Evolutionary conservation across 2,329 filamentous ascomycete genomes (phyloP), one percentile per base, ranked within the genome.

Genomic region (Stagonosporopsis tanaceti): DNA sequence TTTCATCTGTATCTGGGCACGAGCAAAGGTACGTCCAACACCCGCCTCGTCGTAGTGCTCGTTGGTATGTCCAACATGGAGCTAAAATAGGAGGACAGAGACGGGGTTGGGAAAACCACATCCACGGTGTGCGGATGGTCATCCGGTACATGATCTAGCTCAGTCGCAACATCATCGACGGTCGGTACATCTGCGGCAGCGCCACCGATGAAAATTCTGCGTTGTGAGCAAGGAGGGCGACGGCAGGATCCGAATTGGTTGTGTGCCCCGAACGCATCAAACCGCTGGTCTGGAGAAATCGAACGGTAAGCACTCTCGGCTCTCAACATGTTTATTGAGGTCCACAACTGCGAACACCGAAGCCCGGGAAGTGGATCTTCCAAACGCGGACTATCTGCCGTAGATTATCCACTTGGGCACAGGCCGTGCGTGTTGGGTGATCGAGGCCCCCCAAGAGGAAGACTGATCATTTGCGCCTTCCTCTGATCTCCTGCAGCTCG

Each of bases 1-100:
- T 35, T 53, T 55, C 34, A 65, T 71, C 9, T 60, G 51, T 32
- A 47, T 67, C 2, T 66, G 58, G 62, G 62, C 62, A 24, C 60
- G 63, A 34, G 63, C 57, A 8, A 69, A 67, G 61, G 68, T 71
- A 38, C 57, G 60, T 47, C 20, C 20, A 2, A 22, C 34, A n/a
- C 28, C 4, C n/a, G 1, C 4, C 32, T 46, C 41, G 14, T 1
- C 9, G 4, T 11, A 39, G 1, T 3, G 14, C 12, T 22, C 9
- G 6, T 25, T 28, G n/a, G 11, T 4, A 8, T 25, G 9, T 14
- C 15, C 37, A 14, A 38, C 4, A 40, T 22, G 47, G 14, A 40
- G 37, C 44, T 57, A 20, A 34, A 60, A 12, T n/a, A 9, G 11
- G 4, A 30, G 1, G 14, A 17, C 37, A 70, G 61, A 55, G 65